Evolutionary conservation across 73 alveolate species (phyloP).

Genomic region (Uronychia binucleata): DNA sequence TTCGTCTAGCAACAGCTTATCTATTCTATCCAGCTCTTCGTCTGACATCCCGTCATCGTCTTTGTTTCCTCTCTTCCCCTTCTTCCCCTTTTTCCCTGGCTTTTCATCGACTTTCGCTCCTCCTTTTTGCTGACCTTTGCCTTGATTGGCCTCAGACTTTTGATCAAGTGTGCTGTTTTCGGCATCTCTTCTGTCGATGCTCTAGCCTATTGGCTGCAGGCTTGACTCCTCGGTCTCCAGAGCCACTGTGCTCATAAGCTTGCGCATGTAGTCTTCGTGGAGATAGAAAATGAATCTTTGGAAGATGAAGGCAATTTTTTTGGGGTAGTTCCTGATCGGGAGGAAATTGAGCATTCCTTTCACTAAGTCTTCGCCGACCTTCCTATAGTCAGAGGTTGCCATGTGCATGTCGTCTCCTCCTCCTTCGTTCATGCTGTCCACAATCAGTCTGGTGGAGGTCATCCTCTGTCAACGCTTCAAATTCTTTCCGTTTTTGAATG

Average conservation of each 20-base stretch:
- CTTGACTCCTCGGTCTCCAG: neutral
- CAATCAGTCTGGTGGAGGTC: neutral
- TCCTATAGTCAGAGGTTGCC: constrained; percentile 4
- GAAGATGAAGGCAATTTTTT: constrained; percentile 7
- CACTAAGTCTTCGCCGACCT: constrained; percentile 12
- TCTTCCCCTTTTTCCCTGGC: neutral
- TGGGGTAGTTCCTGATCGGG: constrained; percentile 1
- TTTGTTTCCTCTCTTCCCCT: neutral
- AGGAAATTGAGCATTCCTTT: constrained; percentile 1
- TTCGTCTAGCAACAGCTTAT: neutral
- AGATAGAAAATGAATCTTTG: neutral
- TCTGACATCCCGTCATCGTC: neutral
- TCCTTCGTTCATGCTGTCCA: neutral
- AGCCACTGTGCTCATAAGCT: neutral
- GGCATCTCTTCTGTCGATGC: neutral
- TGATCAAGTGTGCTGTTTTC: neutral
- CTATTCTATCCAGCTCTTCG: neutral
- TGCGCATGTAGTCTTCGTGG: constrained; percentile 9
- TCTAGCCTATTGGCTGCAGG: neutral
- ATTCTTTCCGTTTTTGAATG: neutral
- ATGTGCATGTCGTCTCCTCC: constrained; percentile 7
- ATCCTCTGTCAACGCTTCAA: neutral
- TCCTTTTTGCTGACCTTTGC: neutral
- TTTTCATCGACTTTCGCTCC: neutral
- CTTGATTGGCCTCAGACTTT: neutral